phyloP scores from a whole-genome alignment of 1,284 basidiomycete species.

The Golubevia sp. region DNA sequence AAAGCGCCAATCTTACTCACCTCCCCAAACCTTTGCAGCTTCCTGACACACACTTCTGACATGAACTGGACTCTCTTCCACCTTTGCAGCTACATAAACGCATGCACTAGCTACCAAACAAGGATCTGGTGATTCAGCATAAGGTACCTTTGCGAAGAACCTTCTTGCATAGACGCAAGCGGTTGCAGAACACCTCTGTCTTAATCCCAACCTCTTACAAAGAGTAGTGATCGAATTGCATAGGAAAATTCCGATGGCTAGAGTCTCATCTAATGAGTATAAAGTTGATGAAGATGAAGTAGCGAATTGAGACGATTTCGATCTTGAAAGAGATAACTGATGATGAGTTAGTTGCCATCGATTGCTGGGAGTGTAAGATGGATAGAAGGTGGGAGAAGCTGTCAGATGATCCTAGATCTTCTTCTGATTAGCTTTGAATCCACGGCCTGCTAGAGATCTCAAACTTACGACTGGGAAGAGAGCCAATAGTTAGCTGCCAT shows the following conservation, averaged over 20 bases:
- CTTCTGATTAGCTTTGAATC: no score
- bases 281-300: conserved; percentile 32
- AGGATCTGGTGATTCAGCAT: conserved; percentile 34
- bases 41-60: conserved; percentile 37
- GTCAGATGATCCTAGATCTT: no score
- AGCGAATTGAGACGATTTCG: no score
- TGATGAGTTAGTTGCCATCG: conserved; percentile 44
- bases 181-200: conserved; percentile 45
- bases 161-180: conserved; percentile 47
- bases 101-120: conserved; percentile 49
- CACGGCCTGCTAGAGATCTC: no score
- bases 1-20: conserved; percentile 7
- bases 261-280: conserved; percentile 19
- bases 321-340: no score
- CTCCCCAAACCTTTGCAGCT: conserved; percentile 19
- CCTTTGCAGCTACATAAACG: conserved; percentile 55
- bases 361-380: conserved; percentile 24
- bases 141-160: conserved; percentile 39
- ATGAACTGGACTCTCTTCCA: conserved; percentile 55
- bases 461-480: conserved; percentile 44
- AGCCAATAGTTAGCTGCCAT: conserved; percentile 52
- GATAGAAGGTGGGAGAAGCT: no score
- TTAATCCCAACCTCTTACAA: conserved; percentile 40
- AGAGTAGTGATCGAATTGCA: conserved; percentile 32
- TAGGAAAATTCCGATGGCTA: conserved; percentile 40